Percentiles rank a stretch among this genome's conserved stretches.
phyloP scores from a whole-genome alignment of 345 rosid genomes.

The Syzygium aromaticum region DNA sequence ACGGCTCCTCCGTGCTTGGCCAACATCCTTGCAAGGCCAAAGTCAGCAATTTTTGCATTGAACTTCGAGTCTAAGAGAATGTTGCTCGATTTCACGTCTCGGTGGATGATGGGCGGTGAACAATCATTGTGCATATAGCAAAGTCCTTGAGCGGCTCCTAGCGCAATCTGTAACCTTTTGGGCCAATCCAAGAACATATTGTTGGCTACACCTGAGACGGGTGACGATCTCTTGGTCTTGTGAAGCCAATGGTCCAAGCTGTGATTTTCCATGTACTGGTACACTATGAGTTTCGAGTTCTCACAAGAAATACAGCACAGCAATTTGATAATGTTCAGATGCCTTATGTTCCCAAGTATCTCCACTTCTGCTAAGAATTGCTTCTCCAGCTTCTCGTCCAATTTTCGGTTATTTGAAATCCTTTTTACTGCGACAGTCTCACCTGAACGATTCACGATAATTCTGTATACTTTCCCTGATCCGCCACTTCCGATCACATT shows the following conservation, averaged over 20 bases:
- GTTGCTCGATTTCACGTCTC: slow-evolving; percentile 66
- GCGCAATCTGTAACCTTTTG: slow-evolving; percentile 41
- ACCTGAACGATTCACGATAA: slow-evolving; percentile 10
- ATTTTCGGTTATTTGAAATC: slow-evolving; percentile 26
- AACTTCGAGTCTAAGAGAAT: slow-evolving; percentile 50
- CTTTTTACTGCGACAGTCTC: slow-evolving; percentile 39
- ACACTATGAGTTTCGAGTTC: slow-evolving; percentile 46
- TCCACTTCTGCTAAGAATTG: slow-evolving; percentile 45
- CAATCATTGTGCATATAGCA: slow-evolving; percentile 64
- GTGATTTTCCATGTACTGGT: slow-evolving; percentile 54
- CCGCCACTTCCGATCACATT: slow-evolving; percentile 58
- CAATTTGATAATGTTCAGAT: slow-evolving; percentile 50
- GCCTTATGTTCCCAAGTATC: slow-evolving; percentile 37
- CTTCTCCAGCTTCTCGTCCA: slow-evolving; percentile 34
- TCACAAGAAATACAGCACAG: slow-evolving; percentile 48
- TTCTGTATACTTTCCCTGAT: slow-evolving; percentile 51
- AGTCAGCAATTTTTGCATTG: slow-evolving; percentile 55
- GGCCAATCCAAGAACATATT: slow-evolving; percentile 41
- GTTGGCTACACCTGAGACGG: neutral
- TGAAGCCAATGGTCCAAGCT: slow-evolving; percentile 57
- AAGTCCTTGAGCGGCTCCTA: slow-evolving; percentile 54
- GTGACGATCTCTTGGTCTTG: slow-evolving; percentile 9
- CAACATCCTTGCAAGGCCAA: slow-evolving; percentile 54
- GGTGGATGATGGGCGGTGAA: slow-evolving; percentile 44
- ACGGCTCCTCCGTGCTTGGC: slow-evolving; percentile 26